A percentile compares a stretch with the other conserved stretches of the same genome.
Evolutionary conservation across 352 stramenopile genomes (phyloP).

Genomic region (Pythium dissimile): DNA sequence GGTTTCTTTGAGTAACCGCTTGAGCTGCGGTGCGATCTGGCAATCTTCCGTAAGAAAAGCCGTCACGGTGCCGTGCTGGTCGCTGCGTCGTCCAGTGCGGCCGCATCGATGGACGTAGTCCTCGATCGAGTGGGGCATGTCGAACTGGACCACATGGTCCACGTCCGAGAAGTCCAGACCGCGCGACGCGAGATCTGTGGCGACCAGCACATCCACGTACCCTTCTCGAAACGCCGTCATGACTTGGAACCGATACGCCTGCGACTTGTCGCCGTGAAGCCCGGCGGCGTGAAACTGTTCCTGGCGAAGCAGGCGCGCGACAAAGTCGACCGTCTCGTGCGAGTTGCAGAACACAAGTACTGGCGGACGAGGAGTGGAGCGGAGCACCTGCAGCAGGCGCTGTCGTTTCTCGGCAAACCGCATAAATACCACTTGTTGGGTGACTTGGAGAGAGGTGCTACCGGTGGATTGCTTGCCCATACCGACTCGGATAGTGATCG

Average conservation of each 20-base stretch:
- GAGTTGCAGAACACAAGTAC: slow-evolving; percentile 97
- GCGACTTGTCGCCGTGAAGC: slow-evolving; percentile 91
- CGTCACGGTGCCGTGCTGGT: slow-evolving; percentile 67
- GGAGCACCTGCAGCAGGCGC: slow-evolving; percentile 49
- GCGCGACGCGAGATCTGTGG: slow-evolving; percentile 97
- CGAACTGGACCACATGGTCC: slow-evolving; percentile 98
- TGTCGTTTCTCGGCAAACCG: slow-evolving; percentile 40
- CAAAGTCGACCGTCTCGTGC: slow-evolving; percentile 92
- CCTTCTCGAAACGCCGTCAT: slow-evolving; percentile 24
- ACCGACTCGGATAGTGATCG: slow-evolving; percentile 91
- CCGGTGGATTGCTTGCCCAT: slow-evolving; percentile 30
- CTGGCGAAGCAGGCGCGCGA: slow-evolving; percentile 91
- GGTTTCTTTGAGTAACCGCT: slow-evolving; percentile 39
- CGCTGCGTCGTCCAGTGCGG: slow-evolving; percentile 94
- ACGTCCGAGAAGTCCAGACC: slow-evolving; percentile 98
- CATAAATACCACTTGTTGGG: slow-evolving; percentile 87
- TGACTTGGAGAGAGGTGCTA: slow-evolving; percentile 67
- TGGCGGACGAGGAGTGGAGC: slow-evolving; percentile 80
- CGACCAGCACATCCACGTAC: slow-evolving; percentile 89
- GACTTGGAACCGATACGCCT: slow-evolving; percentile 29
- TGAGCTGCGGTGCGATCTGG: slow-evolving; percentile 45
- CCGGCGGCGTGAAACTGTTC: slow-evolving; percentile 95
- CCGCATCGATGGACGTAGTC: slow-evolving; percentile 99
- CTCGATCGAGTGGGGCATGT: slow-evolving; percentile 96
- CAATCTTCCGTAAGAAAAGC: slow-evolving; percentile 61